Evolutionary conservation across 192 early-diverging fungal genomes (phyloP), one percentile per base, ranked within the genome.

Genomic region (Gonapodya sp.): DNA sequence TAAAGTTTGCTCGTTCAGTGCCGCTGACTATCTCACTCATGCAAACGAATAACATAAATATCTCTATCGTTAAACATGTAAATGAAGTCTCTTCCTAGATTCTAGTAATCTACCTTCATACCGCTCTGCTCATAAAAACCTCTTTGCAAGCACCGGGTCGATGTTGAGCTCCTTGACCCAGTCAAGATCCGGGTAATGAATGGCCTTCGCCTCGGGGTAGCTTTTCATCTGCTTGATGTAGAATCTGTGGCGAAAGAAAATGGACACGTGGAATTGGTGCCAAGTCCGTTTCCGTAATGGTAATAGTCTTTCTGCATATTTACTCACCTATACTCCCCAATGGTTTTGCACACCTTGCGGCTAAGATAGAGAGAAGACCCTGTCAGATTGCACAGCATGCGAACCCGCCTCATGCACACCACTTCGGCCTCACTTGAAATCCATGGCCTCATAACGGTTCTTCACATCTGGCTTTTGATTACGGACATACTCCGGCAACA

Each of bases 181-280:
- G 34, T 77, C 75, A 2, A 77, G 2, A 33, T 34, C 75, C 14
- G 75, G 75, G 34, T 77, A 77, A 34, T 77, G 75, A 16, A 77
- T 77, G 31, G 75, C 75, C 14, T 34, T 32, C 75, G 75, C 75
- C 75, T 18, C 75, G 34, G 75, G 75, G 75, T 32, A 77, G 75
- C 75, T 77, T 33, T 77, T 64, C 46, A 64, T 64, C 46, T 64
- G 46, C 46, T 64, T 64, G 46, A 64, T 64, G 24, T 64, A 64
- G 24, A 64, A 64, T 24, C 46, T n/a, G n/a, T n/a, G n/a, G n/a
- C n/a, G n/a, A n/a, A n/a, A n/a, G n/a, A n/a, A n/a, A n/a, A n/a
- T 16, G 30, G 64, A 30, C 64, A 72, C 16, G 64, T 72, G 64
- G 16, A 30, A 72, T 72, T 16, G 64, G 30, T 72, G 30, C 64